Evolutionary conservation across 2,329 filamentous ascomycete genomes (phyloP).

Genomic region (Uncinocarpus reesii): DNA sequence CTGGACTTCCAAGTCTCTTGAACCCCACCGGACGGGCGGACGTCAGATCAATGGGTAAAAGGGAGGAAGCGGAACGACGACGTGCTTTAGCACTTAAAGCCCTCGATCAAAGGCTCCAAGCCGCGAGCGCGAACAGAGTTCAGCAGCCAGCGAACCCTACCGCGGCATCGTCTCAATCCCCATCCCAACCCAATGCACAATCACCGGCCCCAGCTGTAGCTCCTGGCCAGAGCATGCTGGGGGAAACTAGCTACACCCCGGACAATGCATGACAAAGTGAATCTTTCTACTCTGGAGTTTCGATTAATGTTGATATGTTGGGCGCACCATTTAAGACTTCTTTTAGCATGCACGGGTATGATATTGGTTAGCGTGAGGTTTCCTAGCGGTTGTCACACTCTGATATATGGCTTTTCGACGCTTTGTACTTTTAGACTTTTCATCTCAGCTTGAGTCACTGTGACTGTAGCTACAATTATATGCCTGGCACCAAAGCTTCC

Average conservation of each 20-base stretch:
- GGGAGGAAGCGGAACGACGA: slow-evolving; percentile 84
- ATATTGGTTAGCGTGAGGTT: not conserved
- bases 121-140: slow-evolving; percentile 54
- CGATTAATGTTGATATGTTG: not conserved
- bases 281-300: not conserved
- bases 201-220: slow-evolving; percentile 46
- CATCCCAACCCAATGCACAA: slow-evolving; percentile 29
- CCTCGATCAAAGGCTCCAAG: slow-evolving; percentile 80
- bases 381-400: too few relatives aligned
- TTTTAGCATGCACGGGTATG: not conserved
- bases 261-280: slow-evolving; percentile 39
- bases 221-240: slow-evolving; percentile 50
- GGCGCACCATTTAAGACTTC: not conserved
- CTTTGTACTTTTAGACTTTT: not conserved
- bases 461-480: too few relatives aligned
- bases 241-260: slow-evolving; percentile 60
- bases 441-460: not conserved
- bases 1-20: slow-evolving; percentile 50
- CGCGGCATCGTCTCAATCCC: slow-evolving; percentile 41
- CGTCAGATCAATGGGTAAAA: slow-evolving; percentile 50
- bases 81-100: slow-evolving; percentile 82
- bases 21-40: slow-evolving; percentile 39
- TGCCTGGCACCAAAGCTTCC: too few relatives aligned
- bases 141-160: slow-evolving; percentile 25
- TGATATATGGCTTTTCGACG: not conserved